Percentiles rank a stretch among this genome's conserved stretches.
These are phyloP conservation scores for Bromus sterilis DNA, from an alignment of 176 grass and related monocot genomes.

Conservation along the genomic window DNA sequence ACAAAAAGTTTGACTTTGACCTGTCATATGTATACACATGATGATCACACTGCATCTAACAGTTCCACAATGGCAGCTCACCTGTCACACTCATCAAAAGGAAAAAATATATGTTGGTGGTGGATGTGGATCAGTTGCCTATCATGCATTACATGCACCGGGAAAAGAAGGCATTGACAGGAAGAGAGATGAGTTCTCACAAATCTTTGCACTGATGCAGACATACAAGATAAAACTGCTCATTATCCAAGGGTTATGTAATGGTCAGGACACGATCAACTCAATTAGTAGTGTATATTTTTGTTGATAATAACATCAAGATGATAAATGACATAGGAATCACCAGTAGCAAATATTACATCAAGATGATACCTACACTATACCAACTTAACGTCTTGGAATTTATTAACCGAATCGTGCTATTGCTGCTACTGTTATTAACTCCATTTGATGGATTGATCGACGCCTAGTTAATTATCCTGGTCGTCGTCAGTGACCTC, in stretches of 20 bases:
- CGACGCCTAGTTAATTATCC: no score
- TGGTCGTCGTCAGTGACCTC: no score
- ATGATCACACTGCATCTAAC: not conserved
- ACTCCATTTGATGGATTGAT: no score
- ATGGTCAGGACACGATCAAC: not conserved
- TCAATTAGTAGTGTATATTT: not conserved
- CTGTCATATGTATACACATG: not conserved
- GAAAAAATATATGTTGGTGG: slow-evolving; percentile 16
- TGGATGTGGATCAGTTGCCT: slow-evolving; percentile 12
- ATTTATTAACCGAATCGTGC: no score
- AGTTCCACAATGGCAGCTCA: slow-evolving; percentile 12
- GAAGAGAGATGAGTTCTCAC: not conserved
- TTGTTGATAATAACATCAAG: no score
- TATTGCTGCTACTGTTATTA: no score
- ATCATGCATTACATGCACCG: slow-evolving; percentile 2
- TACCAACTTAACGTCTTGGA: no score
- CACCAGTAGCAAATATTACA: no score
- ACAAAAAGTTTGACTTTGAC: not conserved
- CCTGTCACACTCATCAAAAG: slow-evolving; percentile 19
- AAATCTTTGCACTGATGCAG: slow-evolving; percentile 30
- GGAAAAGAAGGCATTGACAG: slow-evolving; percentile 25
- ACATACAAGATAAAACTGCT: not conserved
- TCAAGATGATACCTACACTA: no score
- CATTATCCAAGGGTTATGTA: no score
- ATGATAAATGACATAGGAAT: no score